phyloP scores from a whole-genome alignment of 2,329 filamentous ascomycete species.

The Polytolypa hystricis region DNA sequence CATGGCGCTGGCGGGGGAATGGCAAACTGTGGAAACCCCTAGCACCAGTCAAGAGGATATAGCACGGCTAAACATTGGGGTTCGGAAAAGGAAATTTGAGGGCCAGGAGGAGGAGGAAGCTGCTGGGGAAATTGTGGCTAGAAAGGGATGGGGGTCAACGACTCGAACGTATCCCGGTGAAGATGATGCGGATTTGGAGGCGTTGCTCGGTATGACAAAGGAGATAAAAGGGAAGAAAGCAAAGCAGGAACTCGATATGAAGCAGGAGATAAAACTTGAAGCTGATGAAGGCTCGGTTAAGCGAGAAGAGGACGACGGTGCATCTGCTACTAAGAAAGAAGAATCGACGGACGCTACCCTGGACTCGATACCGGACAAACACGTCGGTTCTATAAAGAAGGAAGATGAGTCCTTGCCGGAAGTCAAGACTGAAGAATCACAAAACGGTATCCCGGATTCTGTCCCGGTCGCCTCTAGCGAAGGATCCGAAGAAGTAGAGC shows the following conservation, averaged over 20 bases:
- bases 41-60: constrained; percentile 28
- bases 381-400: not conserved
- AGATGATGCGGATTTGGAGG: constrained; percentile 32
- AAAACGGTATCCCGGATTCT: constrained; percentile 6
- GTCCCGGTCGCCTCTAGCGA: constrained; percentile 9
- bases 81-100: constrained; percentile 36
- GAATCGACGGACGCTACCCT: too few relatives aligned
- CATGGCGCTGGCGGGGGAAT: constrained; percentile 81
- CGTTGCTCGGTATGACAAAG: constrained; percentile 31
- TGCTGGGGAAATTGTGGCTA: constrained; percentile 20
- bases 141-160: constrained; percentile 35
- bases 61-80: constrained; percentile 34
- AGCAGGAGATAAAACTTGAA: constrained; percentile 7
- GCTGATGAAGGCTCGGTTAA: constrained; percentile 7
- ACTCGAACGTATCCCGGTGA: constrained; percentile 31
- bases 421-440: constrained; percentile 21
- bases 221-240: constrained; percentile 25
- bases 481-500: constrained; percentile 14
- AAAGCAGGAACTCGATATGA: constrained; percentile 7
- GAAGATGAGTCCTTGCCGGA: constrained; percentile 8
- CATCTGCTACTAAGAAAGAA: too few relatives aligned
- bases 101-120: constrained; percentile 34
- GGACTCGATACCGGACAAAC: too few relatives aligned
- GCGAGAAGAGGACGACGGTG: constrained; percentile 13
- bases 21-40: constrained; percentile 53